phyloP scores from a whole-genome alignment of 2,329 filamentous ascomycete genomes.

The Botrytis hyacinthi region DNA sequence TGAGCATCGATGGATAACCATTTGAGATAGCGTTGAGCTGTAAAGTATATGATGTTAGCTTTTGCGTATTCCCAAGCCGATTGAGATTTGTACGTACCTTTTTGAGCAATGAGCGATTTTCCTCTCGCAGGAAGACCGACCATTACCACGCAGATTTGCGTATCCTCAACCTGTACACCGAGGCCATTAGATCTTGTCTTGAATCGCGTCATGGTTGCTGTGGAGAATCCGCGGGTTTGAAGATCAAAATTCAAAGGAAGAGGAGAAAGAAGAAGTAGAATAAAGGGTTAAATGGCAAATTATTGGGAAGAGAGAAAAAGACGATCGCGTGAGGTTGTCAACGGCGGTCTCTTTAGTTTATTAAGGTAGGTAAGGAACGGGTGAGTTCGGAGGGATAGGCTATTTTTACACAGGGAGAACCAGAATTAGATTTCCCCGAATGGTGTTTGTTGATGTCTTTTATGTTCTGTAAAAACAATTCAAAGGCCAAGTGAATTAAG shows the following conservation, averaged over 20 bases:
- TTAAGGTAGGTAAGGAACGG: conserved; percentile 12
- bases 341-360: background rate
- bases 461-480: background rate
- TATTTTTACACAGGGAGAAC: background rate
- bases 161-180: conserved; percentile 88
- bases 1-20: conserved; percentile 94
- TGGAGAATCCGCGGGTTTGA: conserved; percentile 3
- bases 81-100: conserved; percentile 57
- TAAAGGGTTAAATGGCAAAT: background rate
- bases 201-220: conserved; percentile 33
- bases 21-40: conserved; percentile 88
- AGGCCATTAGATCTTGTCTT: conserved; percentile 54
- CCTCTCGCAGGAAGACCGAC: conserved; percentile 92
- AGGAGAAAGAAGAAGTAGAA: background rate
- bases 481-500: background rate
- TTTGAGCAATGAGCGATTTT: conserved; percentile 96
- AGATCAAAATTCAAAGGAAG: background rate
- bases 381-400: conserved; percentile 6
- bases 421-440: background rate
- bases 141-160: conserved; percentile 97
- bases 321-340: conserved; percentile 20
- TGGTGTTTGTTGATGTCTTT: background rate
- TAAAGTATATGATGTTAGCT: conserved; percentile 10
- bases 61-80: background rate
- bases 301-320: background rate